A percentile compares a stretch with the other conserved stretches of the same genome.
Conservation (phyloP, 768 basidiomycete species). For the Rhodotorula toruloides region DNA sequence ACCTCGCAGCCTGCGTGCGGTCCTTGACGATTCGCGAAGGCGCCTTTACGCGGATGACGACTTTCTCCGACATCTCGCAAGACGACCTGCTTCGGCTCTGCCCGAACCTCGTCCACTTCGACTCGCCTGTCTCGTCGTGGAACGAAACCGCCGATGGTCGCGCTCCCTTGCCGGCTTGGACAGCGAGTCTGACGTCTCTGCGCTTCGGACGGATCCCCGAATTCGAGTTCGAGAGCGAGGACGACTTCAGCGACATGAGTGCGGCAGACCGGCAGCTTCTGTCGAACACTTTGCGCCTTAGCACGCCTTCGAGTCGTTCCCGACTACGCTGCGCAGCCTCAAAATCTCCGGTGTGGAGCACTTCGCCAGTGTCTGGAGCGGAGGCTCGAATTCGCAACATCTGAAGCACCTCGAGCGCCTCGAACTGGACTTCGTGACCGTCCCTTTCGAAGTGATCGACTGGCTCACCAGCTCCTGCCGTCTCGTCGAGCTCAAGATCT, state of each 20-base stretch:
- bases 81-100: constrained; percentile 27
- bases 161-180: background rate
- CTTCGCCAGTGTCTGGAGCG: background rate
- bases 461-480: background rate
- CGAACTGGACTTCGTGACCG: background rate
- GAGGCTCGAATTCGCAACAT: background rate
- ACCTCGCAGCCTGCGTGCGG: background rate
- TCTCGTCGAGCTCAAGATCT: background rate
- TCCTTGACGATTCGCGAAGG: background rate
- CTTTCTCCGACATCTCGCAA: constrained; percentile 8
- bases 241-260: constrained; percentile 7
- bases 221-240: background rate
- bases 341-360: background rate
- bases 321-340: background rate
- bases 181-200: background rate
- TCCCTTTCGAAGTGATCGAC: background rate
- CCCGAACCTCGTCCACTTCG: constrained; percentile 1
- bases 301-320: background rate
- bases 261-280: too few relatives aligned
- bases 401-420: background rate
- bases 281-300: too few relatives aligned
- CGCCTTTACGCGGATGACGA: too few relatives aligned
- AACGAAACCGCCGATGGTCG: background rate
- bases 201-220: background rate
- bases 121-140: constrained; percentile 6